Base-by-base conservation (phyloP, 2,329 filamentous ascomycete species). In the Magnaporthiopsis incrustans region DNA sequence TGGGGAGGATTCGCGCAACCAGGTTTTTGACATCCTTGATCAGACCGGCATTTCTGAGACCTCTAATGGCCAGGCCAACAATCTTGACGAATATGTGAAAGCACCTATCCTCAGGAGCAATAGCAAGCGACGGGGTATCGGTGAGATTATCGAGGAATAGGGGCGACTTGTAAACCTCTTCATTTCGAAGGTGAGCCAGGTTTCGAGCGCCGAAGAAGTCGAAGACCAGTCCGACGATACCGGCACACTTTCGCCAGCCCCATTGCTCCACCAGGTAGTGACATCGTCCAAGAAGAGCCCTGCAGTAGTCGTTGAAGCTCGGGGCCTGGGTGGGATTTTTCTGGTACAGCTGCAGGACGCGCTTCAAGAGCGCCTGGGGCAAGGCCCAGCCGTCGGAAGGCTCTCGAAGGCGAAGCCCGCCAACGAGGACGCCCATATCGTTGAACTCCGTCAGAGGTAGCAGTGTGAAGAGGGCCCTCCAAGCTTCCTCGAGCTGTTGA, bases 71-170 rank as follows among this genome's bases (percentile, higher is more conserved):
- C 61, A 87, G 69, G 1, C 82, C 86, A 50, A 89, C 72, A 22
- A 88, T 78, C 70, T 89, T 90, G 62, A 89, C 76, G 63, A 89
- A 87, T 27, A 89, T 81, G 69, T 89, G 86, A 68, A 89, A 90
- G 69, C 85, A 89, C 26, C 79, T 78, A 69, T 90, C 87, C 57
- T 82, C 79, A 1, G 78, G 74, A 25, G 83, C 78, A 18, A 87
- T 72, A 1, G 73, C 73, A 7, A 89, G 73, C 0, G 76, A 80
- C 1, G 83, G 81, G 2, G 70, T 72, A 11, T 68, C 69, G 32
- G 73, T 76, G 2, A 89, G 79, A 25, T 84, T 76, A 60, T 87
- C 84, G 0, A 89, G 75, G 63, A 89, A 89, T 3, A 73, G 75
- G 0, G 87, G 85, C 4, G 87, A 89, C 64, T 78, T 78, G 68